phyloP scores from a whole-genome alignment of 129 eudicot species.

The Lonicera japonica region DNA sequence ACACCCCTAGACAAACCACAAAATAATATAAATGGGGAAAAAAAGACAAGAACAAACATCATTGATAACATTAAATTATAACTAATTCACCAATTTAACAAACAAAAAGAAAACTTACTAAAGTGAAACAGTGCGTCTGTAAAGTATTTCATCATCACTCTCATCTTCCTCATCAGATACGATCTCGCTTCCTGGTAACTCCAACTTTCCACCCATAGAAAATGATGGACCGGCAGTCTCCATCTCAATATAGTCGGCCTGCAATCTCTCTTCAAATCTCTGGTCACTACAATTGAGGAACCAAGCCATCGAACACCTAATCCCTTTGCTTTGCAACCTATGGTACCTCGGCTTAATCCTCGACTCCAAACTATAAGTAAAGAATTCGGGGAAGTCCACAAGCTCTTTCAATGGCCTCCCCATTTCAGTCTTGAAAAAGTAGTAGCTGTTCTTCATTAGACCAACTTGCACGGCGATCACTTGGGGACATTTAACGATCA shows the following conservation, averaged over 20 bases:
- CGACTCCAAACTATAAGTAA: slow-evolving; percentile 65
- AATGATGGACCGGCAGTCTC: slow-evolving; percentile 55
- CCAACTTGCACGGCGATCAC: slow-evolving; percentile 50
- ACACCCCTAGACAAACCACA: too few relatives aligned
- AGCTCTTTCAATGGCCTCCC: slow-evolving; percentile 58
- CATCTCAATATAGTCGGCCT: slow-evolving; percentile 43
- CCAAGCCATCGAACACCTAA: slow-evolving; percentile 48
- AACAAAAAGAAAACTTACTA: slow-evolving; percentile 12
- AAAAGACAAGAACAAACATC: not conserved
- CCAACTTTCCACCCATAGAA: slow-evolving; percentile 64
- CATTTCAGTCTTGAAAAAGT: slow-evolving; percentile 64
- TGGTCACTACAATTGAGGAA: slow-evolving; percentile 60
- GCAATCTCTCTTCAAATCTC: slow-evolving; percentile 65
- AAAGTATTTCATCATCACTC: slow-evolving; percentile 67
- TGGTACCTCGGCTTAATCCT: slow-evolving; percentile 61
- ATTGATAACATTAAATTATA: not conserved
- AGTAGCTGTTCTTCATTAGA: slow-evolving; percentile 61
- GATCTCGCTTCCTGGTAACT: slow-evolving; percentile 42
- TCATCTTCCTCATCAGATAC: slow-evolving; percentile 58
- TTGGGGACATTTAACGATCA: slow-evolving; percentile 66
- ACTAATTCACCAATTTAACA: not conserved
- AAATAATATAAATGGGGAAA: not conserved
- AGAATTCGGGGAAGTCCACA: slow-evolving; percentile 67
- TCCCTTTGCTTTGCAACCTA: slow-evolving; percentile 52
- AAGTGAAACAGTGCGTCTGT: slow-evolving; percentile 64